Conservation (phyloP, 2,329 filamentous ascomycete genomes). For the Diaporthe batatas region DNA sequence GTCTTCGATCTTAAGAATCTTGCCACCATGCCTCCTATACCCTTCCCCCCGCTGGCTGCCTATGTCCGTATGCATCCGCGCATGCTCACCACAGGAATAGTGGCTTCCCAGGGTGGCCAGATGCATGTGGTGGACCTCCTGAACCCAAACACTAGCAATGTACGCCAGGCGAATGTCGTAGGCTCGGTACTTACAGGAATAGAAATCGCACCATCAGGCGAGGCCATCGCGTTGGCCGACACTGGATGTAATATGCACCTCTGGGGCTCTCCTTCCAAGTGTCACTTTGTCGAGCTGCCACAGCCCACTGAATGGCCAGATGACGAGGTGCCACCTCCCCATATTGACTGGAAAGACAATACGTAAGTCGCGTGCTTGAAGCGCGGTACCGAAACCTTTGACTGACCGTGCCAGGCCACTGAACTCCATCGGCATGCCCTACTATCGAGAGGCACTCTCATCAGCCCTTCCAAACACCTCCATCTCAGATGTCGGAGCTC, state of each 20-base stretch:
- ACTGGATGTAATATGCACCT: constrained; percentile 83
- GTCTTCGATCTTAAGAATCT: constrained; percentile 96
- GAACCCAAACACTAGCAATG: constrained; percentile 89
- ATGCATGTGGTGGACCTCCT: constrained; percentile 96
- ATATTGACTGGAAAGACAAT: constrained; percentile 78
- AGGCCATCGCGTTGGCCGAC: constrained; percentile 86
- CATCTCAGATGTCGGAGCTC: constrained; percentile 86
- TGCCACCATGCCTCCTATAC: constrained; percentile 88
- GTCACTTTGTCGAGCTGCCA: constrained; percentile 87
- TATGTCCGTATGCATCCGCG: constrained; percentile 97
- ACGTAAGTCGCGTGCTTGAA: constrained; percentile 63
- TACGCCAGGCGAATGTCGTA: constrained; percentile 82
- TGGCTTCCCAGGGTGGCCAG: constrained; percentile 91
- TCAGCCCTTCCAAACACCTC: constrained; percentile 92
- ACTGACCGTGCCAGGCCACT: constrained; percentile 70
- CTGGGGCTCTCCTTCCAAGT: constrained; percentile 88
- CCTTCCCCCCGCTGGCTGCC: constrained; percentile 91
- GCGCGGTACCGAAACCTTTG: background rate
- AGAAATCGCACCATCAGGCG: constrained; percentile 89
- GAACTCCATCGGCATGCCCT: constrained; percentile 90
- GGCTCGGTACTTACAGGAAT: constrained; percentile 81
- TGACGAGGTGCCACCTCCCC: constrained; percentile 67
- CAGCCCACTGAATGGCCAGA: constrained; percentile 84
- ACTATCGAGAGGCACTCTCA: constrained; percentile 88
- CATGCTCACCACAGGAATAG: constrained; percentile 94